Base-by-base conservation (phyloP, 2,329 filamentous ascomycete species). In the Cladobotryum mycophilum region DNA sequence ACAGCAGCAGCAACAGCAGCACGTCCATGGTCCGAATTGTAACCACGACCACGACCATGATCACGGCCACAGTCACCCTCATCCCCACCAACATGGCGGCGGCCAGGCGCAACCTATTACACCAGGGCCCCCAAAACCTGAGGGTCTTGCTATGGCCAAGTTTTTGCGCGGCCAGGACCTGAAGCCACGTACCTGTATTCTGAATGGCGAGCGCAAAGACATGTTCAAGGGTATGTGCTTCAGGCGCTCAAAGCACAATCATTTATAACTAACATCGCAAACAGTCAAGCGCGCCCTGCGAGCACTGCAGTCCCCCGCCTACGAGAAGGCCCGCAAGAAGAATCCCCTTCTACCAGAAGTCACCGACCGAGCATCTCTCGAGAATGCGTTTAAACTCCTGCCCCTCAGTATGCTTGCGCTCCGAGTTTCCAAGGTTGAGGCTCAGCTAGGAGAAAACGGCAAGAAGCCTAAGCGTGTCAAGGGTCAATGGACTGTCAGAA, bases 121-220 rank as follows among this genome's bases (percentile, higher is more conserved):
- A 15, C 86, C 86, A 4, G 87, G 87, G 1, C 89, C 92, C 20
- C 89, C 92, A 5, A 93, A 95, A 61, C 92, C 92, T 37, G 84
- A 90, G 63, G 91, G 90, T 17, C 72, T 97, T 42, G 90, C 91
- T 8, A 80, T 99, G 49, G 95, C 93, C 58, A 86, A 89, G 63
- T 99, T 95, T 71, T 74, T 99, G 53, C 84, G 84, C 59, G 70
- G 79, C 52, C 91, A 96, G 71, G 82, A 93, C 53, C 73, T 99
- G 57, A 99, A 99, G 79, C 79, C 81, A 15, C 80, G 93, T 56
- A 96, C 91, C 15, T 92, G 88, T 67, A 95, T 99, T 57, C 80
- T 97, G 58, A 91, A 96, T 58, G 93, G 93, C 62, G 91, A 96
- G 77, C 82, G 93, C 63, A 97, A 96, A 73, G 92, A 99, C 58